These are phyloP conservation scores for Lathyrus oleraceus DNA, from an alignment of 306 rosid species.

Conservation along the genomic window DNA sequence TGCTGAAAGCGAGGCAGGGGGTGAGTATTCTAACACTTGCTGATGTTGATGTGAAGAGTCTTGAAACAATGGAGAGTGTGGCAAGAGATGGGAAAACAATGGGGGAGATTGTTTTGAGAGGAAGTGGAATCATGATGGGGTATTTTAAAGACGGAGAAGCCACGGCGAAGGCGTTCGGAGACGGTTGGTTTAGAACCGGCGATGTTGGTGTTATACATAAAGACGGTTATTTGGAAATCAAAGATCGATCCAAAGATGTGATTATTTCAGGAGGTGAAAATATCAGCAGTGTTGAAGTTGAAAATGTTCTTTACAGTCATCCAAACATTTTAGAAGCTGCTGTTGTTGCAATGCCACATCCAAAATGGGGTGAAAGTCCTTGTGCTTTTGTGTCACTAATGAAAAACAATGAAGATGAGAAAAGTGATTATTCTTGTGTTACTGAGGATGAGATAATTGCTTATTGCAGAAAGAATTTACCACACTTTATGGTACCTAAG, in stretches of 20 bases:
- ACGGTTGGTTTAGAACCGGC: conserved; percentile 88
- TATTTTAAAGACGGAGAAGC: conserved; percentile 61
- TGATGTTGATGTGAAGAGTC: conserved; percentile 71
- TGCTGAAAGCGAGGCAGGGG: conserved; percentile 80
- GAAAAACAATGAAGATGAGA: background rate
- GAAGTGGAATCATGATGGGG: conserved; percentile 89
- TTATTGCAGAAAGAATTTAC: conserved; percentile 44
- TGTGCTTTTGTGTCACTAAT: conserved; percentile 68
- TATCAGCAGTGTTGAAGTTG: conserved; percentile 82
- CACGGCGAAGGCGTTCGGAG: conserved; percentile 50
- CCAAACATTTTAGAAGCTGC: conserved; percentile 76
- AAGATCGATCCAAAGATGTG: conserved; percentile 86
- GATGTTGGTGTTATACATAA: conserved; percentile 82
- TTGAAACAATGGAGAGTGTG: conserved; percentile 69
- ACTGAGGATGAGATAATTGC: conserved; percentile 40
- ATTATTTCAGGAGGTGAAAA: conserved; percentile 95
- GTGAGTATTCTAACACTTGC: conserved; percentile 58
- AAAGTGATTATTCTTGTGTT: background rate
- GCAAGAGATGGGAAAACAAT: conserved; percentile 62
- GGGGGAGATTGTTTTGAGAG: conserved; percentile 82
- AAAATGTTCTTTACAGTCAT: conserved; percentile 59
- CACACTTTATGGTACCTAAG: conserved; percentile 54
- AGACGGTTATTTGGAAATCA: conserved; percentile 87
- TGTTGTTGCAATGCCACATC: conserved; percentile 93
- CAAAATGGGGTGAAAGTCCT: conserved; percentile 89